Evolutionary conservation across 345 rosid species (phyloP).

Genomic region (Euphorbia peplus): DNA sequence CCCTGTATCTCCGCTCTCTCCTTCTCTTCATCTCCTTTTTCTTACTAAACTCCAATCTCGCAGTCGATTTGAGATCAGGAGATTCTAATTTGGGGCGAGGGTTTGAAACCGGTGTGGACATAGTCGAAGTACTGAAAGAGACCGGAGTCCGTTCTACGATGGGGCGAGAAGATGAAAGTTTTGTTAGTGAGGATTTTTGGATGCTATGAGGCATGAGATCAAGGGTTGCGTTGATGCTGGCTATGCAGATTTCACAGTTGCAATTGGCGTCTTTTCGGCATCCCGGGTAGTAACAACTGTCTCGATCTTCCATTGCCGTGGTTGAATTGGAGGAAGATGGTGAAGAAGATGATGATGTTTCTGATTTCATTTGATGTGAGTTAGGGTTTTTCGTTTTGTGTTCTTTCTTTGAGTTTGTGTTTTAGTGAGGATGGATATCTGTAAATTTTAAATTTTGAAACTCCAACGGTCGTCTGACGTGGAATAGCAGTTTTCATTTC

Average conservation of each 20-base stretch:
- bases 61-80: slow-evolving; percentile 42
- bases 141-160: slow-evolving; percentile 42
- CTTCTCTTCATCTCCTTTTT: slow-evolving; percentile 31
- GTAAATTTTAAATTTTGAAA: slow-evolving; percentile 41
- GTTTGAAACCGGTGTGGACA: slow-evolving; percentile 60
- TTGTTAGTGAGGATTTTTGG: slow-evolving; percentile 69
- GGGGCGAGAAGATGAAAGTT: slow-evolving; percentile 38
- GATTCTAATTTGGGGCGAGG: slow-evolving; percentile 29
- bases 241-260: slow-evolving; percentile 73
- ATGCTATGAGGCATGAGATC: slow-evolving; percentile 77
- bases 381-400: not conserved
- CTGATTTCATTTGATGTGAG: slow-evolving; percentile 29
- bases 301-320: slow-evolving; percentile 39
- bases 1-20: not conserved
- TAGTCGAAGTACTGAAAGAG: slow-evolving; percentile 41
- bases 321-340: slow-evolving; percentile 40
- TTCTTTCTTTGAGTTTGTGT: not conserved
- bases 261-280: slow-evolving; percentile 88
- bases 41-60: slow-evolving; percentile 22
- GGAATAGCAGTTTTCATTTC: not conserved
- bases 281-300: slow-evolving; percentile 79
- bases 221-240: slow-evolving; percentile 79
- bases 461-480: slow-evolving; percentile 40
- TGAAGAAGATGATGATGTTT: slow-evolving; percentile 28
- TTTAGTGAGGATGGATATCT: not conserved